Percentiles rank a stretch among this genome's conserved stretches.
Evolutionary conservation across 2,329 filamentous ascomycete genomes (phyloP).

Genomic region (Aspergillus felis): DNA sequence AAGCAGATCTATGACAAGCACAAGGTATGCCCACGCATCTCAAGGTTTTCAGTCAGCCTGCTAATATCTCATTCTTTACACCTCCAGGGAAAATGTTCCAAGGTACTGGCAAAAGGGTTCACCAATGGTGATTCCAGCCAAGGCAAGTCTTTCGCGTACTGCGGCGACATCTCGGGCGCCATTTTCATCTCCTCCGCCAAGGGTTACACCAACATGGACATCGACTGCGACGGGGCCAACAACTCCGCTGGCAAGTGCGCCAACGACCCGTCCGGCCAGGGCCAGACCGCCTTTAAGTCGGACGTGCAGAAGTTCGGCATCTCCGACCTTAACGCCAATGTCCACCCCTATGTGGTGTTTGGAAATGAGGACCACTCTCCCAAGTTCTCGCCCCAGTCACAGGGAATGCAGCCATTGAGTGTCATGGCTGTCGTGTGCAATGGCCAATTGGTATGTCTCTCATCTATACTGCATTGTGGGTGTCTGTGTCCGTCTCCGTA

Average conservation of each 20-base stretch:
- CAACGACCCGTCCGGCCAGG: constrained; percentile 38
- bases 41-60: neutral
- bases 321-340: constrained; percentile 48
- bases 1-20: constrained; percentile 16
- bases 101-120: constrained; percentile 17
- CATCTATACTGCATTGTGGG: neutral
- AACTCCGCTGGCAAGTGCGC: constrained; percentile 45
- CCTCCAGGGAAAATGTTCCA: constrained; percentile 11
- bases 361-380: constrained; percentile 42
- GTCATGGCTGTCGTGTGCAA: constrained; percentile 55
- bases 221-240: constrained; percentile 56
- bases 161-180: constrained; percentile 46
- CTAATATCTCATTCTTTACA: neutral
- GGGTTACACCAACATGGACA: constrained; percentile 52
- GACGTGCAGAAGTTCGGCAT: constrained; percentile 39
- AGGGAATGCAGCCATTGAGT: constrained; percentile 49
- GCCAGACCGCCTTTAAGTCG: constrained; percentile 47
- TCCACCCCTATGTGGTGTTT: constrained; percentile 53
- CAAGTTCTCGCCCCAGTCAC: constrained; percentile 38
- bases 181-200: constrained; percentile 47
- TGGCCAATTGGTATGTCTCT: constrained; percentile 39
- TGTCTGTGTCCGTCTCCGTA: neutral
- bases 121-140: constrained; percentile 12
- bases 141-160: constrained; percentile 35
- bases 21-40: constrained; percentile 7